Percentiles rank a stretch among this genome's conserved stretches.
Evolutionary conservation across 441 rosid species (phyloP).

Genomic region (Syzygium syzygioides): DNA sequence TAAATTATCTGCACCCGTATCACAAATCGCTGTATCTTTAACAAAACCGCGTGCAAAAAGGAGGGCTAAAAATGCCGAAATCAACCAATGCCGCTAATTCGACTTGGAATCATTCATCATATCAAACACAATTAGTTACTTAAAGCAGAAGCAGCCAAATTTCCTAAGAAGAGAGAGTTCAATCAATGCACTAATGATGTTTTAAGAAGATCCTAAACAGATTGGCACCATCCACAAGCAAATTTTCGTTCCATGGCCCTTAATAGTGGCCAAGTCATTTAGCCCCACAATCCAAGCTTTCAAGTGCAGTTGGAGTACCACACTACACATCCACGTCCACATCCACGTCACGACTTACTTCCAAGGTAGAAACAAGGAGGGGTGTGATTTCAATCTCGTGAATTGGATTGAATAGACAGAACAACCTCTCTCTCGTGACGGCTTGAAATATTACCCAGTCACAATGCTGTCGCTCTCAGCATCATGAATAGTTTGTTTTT

Average conservation of each 20-base stretch:
- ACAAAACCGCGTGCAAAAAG: not conserved
- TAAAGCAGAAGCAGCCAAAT: not conserved
- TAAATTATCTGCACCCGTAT: conserved; percentile 34
- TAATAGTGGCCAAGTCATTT: no score
- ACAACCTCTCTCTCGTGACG: not conserved
- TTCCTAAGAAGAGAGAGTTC: not conserved
- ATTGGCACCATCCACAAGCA: not conserved
- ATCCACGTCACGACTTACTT: not conserved
- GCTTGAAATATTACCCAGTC: not conserved
- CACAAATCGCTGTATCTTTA: not conserved
- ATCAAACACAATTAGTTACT: not conserved
- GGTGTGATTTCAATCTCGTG: not conserved
- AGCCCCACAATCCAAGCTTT: no score
- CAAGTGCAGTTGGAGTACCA: no score
- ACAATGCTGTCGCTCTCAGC: not conserved
- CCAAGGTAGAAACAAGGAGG: not conserved
- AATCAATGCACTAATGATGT: not conserved
- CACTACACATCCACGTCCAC: no score
- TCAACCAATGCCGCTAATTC: not conserved
- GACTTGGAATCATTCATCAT: not conserved
- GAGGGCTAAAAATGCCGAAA: not conserved
- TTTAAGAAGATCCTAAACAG: not conserved
- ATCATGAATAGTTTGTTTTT: no score
- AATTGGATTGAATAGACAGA: not conserved
- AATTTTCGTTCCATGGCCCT: not conserved